These are phyloP conservation scores for Crucibulum laeve DNA, from an alignment of 768 basidiomycete species.

Conservation along the genomic window DNA sequence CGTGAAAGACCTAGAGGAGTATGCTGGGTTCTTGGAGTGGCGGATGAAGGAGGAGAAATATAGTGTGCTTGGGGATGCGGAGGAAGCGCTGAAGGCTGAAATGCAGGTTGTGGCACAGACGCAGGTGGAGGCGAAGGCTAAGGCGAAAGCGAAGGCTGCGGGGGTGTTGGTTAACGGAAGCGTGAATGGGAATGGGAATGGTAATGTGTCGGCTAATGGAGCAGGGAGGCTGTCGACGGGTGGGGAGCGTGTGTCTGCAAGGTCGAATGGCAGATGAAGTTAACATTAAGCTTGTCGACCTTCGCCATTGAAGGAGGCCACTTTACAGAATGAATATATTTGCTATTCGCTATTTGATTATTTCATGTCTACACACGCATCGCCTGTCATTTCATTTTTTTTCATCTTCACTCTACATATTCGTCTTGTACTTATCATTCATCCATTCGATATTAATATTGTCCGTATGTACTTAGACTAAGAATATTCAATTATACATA, in stretches of 20 bases:
- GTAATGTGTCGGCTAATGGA: not conserved
- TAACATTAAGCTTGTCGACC: too few relatives aligned
- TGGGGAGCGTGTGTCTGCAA: too few relatives aligned
- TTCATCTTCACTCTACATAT: too few relatives aligned
- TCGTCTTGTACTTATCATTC: too few relatives aligned
- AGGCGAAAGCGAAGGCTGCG: not conserved
- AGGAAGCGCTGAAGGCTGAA: conserved; percentile 1
- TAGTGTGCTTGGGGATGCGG: conserved; percentile 5
- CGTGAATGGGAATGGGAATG: not conserved
- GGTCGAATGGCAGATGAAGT: too few relatives aligned
- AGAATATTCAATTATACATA: not conserved
- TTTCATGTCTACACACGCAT: too few relatives aligned
- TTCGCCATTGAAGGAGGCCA: too few relatives aligned
- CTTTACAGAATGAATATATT: too few relatives aligned
- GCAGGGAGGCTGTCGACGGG: not conserved
- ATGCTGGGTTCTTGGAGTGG: conserved; percentile 59
- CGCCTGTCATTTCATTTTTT: too few relatives aligned
- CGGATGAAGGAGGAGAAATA: conserved; percentile 37
- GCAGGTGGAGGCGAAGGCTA: conserved; percentile 1
- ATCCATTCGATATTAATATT: not conserved
- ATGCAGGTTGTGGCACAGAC: not conserved
- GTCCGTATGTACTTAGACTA: not conserved
- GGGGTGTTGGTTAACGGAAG: conserved; percentile 2
- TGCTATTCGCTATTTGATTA: too few relatives aligned
- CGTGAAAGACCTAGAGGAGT: conserved; percentile 52